Percentiles rank a stretch among this genome's conserved stretches.
Evolutionary conservation across 345 rosid genomes (phyloP).

Genomic region (Melaleuca alternifolia): DNA sequence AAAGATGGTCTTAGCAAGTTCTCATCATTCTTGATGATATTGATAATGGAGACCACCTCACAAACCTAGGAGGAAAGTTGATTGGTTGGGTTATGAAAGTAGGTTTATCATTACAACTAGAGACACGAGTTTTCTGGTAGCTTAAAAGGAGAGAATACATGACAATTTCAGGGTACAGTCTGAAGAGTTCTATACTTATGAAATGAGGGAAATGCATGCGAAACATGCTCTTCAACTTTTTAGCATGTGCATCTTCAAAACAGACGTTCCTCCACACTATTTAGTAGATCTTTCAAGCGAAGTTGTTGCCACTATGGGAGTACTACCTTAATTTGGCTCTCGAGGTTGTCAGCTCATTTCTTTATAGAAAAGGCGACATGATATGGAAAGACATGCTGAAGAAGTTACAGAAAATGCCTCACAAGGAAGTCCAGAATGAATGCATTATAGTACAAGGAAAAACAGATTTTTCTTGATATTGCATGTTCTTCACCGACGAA

Average conservation of each 20-base stretch:
- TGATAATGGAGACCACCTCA: background rate
- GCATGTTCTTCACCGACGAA: background rate
- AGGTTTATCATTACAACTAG: constrained; percentile 2
- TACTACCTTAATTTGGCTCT: constrained; percentile 1
- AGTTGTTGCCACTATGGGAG: background rate
- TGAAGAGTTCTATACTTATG: background rate
- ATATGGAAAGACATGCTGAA: background rate
- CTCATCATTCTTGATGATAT: background rate
- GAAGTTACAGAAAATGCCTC: background rate
- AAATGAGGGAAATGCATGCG: background rate
- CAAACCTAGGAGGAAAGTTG: background rate
- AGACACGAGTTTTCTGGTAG: background rate
- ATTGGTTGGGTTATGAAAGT: background rate
- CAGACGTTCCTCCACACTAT: background rate
- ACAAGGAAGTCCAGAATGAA: background rate
- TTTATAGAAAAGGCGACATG: background rate
- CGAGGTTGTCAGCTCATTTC: background rate
- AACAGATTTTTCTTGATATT: background rate
- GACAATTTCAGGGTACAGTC: background rate
- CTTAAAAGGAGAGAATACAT: background rate
- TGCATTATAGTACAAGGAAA: background rate
- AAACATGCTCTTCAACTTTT: background rate
- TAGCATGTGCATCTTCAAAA: background rate
- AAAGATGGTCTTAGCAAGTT: background rate
- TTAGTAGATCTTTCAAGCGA: background rate